Evolutionary conservation across 805 yeast species (phyloP), one percentile per base, ranked within the genome.

Genomic region (Saccharomycopsis vini): DNA sequence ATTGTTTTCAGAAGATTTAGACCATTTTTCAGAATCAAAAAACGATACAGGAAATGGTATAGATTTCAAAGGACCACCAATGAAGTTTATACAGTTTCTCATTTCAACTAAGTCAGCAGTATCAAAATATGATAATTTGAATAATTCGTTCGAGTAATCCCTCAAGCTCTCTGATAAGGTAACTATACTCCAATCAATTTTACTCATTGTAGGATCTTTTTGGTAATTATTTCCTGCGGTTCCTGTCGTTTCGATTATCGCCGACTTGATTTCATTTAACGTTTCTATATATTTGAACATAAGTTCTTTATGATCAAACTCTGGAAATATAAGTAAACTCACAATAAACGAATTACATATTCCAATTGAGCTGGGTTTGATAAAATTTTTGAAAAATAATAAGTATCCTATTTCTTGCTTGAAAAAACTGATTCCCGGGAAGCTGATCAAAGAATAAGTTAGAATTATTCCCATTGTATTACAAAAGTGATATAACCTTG

Each of bases 71-170:
- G 74, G 71, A 3, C 66, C 58, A 4, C 64, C 59, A 2, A 60
- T 55, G 9, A 56, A 58, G n/a, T 71, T 72, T 19, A 71, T 42
- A n/a, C 59, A 54, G 54, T 71, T 72, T 55, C 75, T 61, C 12
- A 71, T 52, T 1, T 47, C 50, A 41, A 63, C 58, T 33, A 70
- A 51, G 23, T 60, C 59, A 16, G 50, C 54, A 29, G 53, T 57
- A 16, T 61, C 46, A 44, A 67, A 62, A 3, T 56, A 55, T 1
- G 71, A 57, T 5, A 71, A 33, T 20, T 67, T 61, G 18, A 63
- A 13, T 5, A 43, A 39, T 36, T 68, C 72, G 51, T 66, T 68
- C 9, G 62, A 53, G 45, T 64, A 66, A 44, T 70, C 75, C 50
- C 75, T 61, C 43, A 63, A 67, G 10, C 58, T 57, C 41, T 68